Evolutionary conservation across 148 eudicot species (phyloP), one percentile per base, ranked within the genome.

Genomic region (Silene uniflora): DNA sequence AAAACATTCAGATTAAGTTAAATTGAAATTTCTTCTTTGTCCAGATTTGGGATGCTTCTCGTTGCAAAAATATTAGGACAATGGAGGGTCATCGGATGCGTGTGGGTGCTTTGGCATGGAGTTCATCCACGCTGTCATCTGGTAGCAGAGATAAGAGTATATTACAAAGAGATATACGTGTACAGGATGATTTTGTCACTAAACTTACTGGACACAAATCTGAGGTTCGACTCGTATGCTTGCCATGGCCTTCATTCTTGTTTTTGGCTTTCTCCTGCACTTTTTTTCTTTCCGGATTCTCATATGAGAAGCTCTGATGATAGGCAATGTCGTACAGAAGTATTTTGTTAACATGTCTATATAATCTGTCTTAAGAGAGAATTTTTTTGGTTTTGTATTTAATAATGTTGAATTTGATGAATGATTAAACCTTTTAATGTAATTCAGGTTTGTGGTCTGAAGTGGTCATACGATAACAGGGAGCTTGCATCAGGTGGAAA

Each of bases 401-500:
- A 12, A 10, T 17, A 11, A 14, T 49, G 55, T 49, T 49, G 2
- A 13, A 49, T 49, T 2, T 12, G 8, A 39, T 67, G 72, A 77
- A 64, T 35, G 59, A 35, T 2, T 21, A 73, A 42, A 42, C 56
- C 46, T 74, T 68, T 35, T 69, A 27, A 72, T 76, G 27, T 77
- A 69, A 24, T 85, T 60, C 81, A 93, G 98, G 97, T 93, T 75
- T 93, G 97, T 73, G 98, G 98, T 46, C 85, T 91, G 47, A 93
- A 93, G 83, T 93, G 98, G 98, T 93, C 98, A 7, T 86, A 84
- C 75, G 98, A 93, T 74, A 91, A 88, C 59, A 89, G 98, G 12
- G 98, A 93, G 78, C 79, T 93, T 77, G 98, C 98, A 69, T 93
- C 98, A 11, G 98, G 98, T 24, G 98, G 97, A 68, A 93, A 93